These are phyloP conservation scores for Nicotiana sylvestris DNA, from an alignment of 257 asterid species.

Conservation along the genomic window DNA sequence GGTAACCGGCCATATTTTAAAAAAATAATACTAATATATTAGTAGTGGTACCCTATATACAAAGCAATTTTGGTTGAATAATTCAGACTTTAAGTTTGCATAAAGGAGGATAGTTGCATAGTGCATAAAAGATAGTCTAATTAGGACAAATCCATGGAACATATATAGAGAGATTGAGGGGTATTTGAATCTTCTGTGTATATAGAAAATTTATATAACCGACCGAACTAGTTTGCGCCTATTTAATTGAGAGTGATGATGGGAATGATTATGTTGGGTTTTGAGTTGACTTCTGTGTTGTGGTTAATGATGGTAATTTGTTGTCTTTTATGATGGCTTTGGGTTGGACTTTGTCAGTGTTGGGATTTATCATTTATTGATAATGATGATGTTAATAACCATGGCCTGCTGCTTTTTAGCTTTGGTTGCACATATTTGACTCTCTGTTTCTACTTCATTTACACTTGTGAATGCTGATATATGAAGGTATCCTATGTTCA, in stretches of 20 bases:
- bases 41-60: too few relatives aligned
- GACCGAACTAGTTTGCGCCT: background rate
- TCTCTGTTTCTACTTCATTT: background rate
- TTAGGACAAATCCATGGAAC: background rate
- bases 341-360: background rate
- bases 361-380: conserved; percentile 7
- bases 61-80: too few relatives aligned
- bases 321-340: background rate
- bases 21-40: too few relatives aligned
- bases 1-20: too few relatives aligned
- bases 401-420: conserved; percentile 7
- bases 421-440: background rate
- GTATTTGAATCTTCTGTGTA: background rate
- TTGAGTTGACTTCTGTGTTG: background rate
- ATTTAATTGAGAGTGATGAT: background rate
- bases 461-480: background rate
- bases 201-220: background rate
- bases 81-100: background rate
- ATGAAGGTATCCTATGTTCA: conserved; percentile 4
- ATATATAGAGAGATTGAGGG: background rate
- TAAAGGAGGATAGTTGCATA: background rate
- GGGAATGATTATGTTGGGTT: conserved; percentile 20
- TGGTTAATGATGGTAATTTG: background rate
- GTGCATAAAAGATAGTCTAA: background rate
- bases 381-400: conserved; percentile 11